Conservation (phyloP, 176 grass and related monocot genomes). For the Oryza glaberrima region DNA sequence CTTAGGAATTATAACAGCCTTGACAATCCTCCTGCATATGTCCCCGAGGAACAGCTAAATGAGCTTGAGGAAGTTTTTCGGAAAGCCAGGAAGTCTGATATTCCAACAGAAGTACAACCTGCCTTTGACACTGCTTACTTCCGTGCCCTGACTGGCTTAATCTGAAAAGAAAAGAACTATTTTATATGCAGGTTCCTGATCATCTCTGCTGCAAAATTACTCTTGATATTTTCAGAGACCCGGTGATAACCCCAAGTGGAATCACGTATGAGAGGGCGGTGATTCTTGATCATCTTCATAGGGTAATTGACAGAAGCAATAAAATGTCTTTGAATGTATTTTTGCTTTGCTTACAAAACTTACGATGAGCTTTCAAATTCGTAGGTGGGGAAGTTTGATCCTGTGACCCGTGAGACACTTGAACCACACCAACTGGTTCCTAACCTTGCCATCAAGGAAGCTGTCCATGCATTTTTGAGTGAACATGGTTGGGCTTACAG, state of each 20-base stretch:
- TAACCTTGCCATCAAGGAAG: constrained; percentile 88
- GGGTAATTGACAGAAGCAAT: constrained; percentile 25
- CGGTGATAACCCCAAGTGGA: constrained; percentile 88
- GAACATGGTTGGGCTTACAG: constrained; percentile 93
- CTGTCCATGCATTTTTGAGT: constrained; percentile 80
- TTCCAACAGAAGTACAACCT: constrained; percentile 65
- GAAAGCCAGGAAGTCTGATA: constrained; percentile 59
- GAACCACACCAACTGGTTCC: constrained; percentile 79
- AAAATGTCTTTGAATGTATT: neutral
- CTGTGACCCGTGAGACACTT: constrained; percentile 66
- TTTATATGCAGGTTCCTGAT: constrained; percentile 74
- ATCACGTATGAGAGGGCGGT: constrained; percentile 83
- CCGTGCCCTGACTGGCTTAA: neutral
- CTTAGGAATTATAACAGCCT: constrained; percentile 56
- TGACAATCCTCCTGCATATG: constrained; percentile 44
- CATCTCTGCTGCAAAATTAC: constrained; percentile 98
- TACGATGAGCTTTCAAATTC: constrained; percentile 9
- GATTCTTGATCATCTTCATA: constrained; percentile 85
- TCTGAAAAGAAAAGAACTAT: neutral
- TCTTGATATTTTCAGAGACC: constrained; percentile 81
- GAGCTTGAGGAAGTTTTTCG: constrained; percentile 68
- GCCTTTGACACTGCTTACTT: constrained; percentile 13
- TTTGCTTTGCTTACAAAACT: neutral
- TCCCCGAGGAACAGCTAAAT: constrained; percentile 57
- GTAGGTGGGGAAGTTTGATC: constrained; percentile 94